Conservation (phyloP, 805 yeast species). For the Saccharomyces paradoxus region DNA sequence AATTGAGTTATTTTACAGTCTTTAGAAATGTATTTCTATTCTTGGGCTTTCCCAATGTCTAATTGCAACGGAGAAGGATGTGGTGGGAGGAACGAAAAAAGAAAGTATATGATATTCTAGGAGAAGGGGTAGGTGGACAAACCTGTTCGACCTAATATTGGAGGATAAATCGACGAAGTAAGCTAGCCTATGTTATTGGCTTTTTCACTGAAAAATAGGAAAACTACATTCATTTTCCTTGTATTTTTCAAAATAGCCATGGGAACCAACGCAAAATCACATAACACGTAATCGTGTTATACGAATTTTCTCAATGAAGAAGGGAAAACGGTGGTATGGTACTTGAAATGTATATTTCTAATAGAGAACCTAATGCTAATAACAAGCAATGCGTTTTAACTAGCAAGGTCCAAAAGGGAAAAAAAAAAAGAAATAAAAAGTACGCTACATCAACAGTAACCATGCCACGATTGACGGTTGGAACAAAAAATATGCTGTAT, state of each 20-base stretch:
- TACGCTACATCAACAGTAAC: background rate
- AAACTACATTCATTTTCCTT: background rate
- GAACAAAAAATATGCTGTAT: background rate
- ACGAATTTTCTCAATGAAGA: background rate
- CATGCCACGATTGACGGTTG: background rate
- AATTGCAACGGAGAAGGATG: background rate
- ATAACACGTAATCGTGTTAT: background rate
- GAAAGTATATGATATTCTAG: background rate
- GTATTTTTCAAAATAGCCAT: background rate
- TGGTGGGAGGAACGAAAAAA: background rate
- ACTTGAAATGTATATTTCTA: background rate
- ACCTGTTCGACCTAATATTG: background rate
- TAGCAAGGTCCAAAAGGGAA: background rate
- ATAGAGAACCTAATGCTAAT: background rate
- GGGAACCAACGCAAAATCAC: background rate
- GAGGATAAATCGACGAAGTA: background rate
- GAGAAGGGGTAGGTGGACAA: background rate
- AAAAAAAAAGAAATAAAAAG: background rate
- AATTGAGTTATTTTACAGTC: background rate
- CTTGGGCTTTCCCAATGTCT: background rate
- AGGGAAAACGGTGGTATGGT: background rate
- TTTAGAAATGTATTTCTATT: background rate
- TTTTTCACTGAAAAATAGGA: background rate
- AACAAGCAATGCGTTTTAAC: background rate
- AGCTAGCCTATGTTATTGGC: background rate